Evolutionary conservation across 371 early-diverging fungal genomes (phyloP).

Genomic region (Apophysomyces ossiformis): DNA sequence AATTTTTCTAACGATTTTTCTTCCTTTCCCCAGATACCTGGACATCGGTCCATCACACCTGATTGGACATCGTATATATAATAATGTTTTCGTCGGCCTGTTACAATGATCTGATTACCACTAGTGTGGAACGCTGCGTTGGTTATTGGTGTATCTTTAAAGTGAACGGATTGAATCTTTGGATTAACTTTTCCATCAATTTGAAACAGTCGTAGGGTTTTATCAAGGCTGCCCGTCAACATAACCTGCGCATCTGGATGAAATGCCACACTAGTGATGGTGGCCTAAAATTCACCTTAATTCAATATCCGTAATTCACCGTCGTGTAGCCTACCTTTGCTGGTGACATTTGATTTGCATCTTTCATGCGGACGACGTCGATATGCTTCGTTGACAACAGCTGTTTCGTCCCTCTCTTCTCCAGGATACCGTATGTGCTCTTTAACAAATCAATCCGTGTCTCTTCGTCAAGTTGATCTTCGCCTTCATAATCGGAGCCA

Average conservation of each 20-base stretch:
- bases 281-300: neutral
- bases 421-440: constrained; percentile 60
- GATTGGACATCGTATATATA: constrained; percentile 87
- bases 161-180: constrained; percentile 81
- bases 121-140: constrained; percentile 77
- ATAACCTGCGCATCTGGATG: constrained; percentile 91
- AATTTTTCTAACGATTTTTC: constrained; percentile 73
- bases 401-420: constrained; percentile 29
- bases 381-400: constrained; percentile 60
- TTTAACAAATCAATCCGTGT: constrained; percentile 48
- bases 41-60: constrained; percentile 69
- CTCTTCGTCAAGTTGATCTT: constrained; percentile 48
- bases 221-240: constrained; percentile 84
- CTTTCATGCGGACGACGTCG: constrained; percentile 70
- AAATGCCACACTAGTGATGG: constrained; percentile 77
- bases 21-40: constrained; percentile 75
- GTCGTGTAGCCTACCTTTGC: constrained; percentile 25
- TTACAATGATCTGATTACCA: constrained; percentile 74
- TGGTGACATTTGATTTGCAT: constrained; percentile 71
- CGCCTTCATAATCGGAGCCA: constrained; percentile 35
- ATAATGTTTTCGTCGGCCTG: constrained; percentile 78
- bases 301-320: neutral
- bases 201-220: constrained; percentile 85
- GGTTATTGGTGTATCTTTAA: constrained; percentile 83
- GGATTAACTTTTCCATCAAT: constrained; percentile 91